phyloP scores from a whole-genome alignment of 1,284 basidiomycete species.

The Trichosporon ovoides region DNA sequence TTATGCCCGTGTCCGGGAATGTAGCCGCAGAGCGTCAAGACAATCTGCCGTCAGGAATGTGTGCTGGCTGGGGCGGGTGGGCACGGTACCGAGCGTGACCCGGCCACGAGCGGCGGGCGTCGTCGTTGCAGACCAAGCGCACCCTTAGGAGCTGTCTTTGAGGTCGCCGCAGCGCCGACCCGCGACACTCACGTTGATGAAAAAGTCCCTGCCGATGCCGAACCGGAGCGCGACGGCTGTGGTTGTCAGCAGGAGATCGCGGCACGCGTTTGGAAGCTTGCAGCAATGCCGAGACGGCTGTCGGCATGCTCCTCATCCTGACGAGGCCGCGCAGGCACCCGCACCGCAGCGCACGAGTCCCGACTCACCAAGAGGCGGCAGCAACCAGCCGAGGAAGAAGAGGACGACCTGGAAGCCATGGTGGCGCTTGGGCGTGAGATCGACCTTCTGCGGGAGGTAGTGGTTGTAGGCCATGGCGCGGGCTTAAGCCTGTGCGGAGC shows the following conservation, averaged over 20 bases:
- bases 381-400: constrained; percentile 73
- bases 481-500: too few species aligned
- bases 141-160: too few species aligned
- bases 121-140: too few species aligned
- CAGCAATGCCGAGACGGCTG: too few species aligned
- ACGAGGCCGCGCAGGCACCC: too few species aligned
- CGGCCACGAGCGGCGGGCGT: too few species aligned
- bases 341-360: constrained; percentile 28
- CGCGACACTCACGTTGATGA: constrained; percentile 63
- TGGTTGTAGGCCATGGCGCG: constrained; percentile 27
- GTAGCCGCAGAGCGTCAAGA: constrained; percentile 82
- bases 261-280: too few species aligned
- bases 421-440: constrained; percentile 64
- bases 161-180: too few species aligned
- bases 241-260: too few species aligned
- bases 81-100: neutral
- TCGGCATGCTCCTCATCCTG: too few species aligned
- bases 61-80: neutral
- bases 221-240: constrained; percentile 89
- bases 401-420: constrained; percentile 79
- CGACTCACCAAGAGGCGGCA: constrained; percentile 75
- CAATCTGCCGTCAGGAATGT: constrained; percentile 14
- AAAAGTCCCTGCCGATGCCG: constrained; percentile 83
- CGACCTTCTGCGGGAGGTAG: constrained; percentile 53
- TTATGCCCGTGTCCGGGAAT: constrained; percentile 51